Evolutionary conservation across 2,329 filamentous ascomycete genomes (phyloP).

Genomic region (Aspergillus amoenus): DNA sequence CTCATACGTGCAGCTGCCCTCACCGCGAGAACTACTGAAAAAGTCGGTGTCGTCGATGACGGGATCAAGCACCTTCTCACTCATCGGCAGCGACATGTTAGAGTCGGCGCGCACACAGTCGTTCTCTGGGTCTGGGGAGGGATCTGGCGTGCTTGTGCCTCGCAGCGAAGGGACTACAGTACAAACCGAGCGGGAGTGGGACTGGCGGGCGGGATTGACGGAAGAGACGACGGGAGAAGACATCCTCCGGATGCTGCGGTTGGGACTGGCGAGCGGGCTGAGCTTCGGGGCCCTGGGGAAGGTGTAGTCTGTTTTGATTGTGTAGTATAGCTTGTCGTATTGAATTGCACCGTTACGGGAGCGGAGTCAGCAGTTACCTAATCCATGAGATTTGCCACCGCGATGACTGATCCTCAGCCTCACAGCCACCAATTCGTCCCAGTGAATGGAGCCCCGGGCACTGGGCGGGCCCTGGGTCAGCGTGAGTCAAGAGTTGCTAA

Average conservation of each 20-base stretch:
- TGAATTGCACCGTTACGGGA: neutral
- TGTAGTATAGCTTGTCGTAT: neutral
- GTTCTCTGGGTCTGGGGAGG: conserved; percentile 50
- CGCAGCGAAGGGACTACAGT: conserved; percentile 22
- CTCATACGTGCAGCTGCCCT: conserved; percentile 40
- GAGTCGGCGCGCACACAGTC: conserved; percentile 43
- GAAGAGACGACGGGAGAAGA: conserved; percentile 64
- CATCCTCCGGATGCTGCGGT: conserved; percentile 69
- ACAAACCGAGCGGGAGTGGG: conserved; percentile 63
- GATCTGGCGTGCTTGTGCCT: conserved; percentile 51
- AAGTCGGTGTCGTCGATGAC: conserved; percentile 59
- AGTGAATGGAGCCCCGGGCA: too few species aligned
- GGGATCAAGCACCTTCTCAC: conserved; percentile 61
- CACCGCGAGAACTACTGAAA: conserved; percentile 66
- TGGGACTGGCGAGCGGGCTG: conserved; percentile 67
- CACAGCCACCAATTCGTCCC: too few species aligned
- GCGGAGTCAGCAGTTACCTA: neutral
- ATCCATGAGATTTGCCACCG: too few species aligned
- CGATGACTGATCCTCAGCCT: too few species aligned
- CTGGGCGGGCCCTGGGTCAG: too few species aligned
- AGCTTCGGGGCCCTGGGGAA: conserved; percentile 36
- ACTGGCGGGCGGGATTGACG: conserved; percentile 63
- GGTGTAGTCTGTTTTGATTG: conserved; percentile 14
- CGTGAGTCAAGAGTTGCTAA: too few species aligned
- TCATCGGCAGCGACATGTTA: conserved; percentile 73